Percentiles rank a stretch among this genome's conserved stretches.
phyloP scores from a whole-genome alignment of 2,329 filamentous ascomycete species.

The Botryotinia calthae region DNA sequence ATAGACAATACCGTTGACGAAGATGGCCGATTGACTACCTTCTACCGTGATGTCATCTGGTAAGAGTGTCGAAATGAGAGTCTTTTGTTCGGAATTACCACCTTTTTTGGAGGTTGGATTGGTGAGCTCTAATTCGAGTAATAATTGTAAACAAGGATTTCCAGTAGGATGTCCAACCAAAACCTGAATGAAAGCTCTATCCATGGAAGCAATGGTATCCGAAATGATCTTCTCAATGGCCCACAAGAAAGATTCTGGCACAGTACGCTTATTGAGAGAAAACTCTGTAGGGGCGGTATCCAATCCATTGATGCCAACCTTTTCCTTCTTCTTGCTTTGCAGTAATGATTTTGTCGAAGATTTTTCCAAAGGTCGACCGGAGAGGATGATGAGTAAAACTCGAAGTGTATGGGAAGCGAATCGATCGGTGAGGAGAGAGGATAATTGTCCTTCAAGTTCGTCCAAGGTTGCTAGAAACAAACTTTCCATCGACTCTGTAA shows the following conservation, averaged over 20 bases:
- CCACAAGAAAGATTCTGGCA: conserved; percentile 75
- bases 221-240: conserved; percentile 80
- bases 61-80: conserved; percentile 73
- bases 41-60: conserved; percentile 76
- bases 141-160: conserved; percentile 87
- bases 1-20: conserved; percentile 84
- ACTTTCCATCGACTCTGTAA: conserved; percentile 67
- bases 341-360: conserved; percentile 68
- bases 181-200: conserved; percentile 75
- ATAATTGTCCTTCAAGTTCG: conserved; percentile 82
- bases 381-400: conserved; percentile 79
- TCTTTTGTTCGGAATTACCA: conserved; percentile 48
- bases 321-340: conserved; percentile 91
- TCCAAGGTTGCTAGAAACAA: conserved; percentile 80
- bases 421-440: conserved; percentile 74
- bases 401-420: conserved; percentile 91
- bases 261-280: conserved; percentile 49
- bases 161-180: conserved; percentile 86
- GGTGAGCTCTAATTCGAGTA: conserved; percentile 81
- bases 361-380: conserved; percentile 75
- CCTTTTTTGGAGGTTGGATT: conserved; percentile 66
- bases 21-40: conserved; percentile 69
- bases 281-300: conserved; percentile 50
- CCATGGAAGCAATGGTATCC: conserved; percentile 71
- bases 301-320: conserved; percentile 61